phyloP scores from a whole-genome alignment of 768 basidiomycete genomes.

The Boletus rubropictus region DNA sequence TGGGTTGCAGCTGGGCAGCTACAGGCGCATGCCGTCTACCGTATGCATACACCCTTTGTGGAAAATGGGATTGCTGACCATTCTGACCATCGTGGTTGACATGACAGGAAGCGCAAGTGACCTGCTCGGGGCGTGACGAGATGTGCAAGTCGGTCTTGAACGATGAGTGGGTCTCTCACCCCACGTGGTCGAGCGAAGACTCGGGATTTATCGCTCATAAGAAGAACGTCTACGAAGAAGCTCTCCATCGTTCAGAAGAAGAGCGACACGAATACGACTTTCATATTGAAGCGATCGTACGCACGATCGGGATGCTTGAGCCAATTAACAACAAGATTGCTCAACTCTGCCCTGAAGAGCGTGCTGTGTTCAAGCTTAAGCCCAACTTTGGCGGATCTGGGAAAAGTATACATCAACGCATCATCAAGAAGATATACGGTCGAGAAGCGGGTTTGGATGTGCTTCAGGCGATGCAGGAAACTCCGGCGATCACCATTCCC shows the following conservation, averaged over 20 bases:
- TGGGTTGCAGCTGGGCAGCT: conserved; percentile 79
- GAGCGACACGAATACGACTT: conserved; percentile 99
- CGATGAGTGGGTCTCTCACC: conserved; percentile 98
- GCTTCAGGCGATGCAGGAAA: conserved; percentile 86
- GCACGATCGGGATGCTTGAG: conserved; percentile 87
- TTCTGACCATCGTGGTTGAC: background rate
- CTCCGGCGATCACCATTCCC: conserved; percentile 81
- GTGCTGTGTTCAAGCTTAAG: conserved; percentile 77
- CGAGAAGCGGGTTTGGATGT: conserved; percentile 78
- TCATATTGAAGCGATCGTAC: conserved; percentile 91
- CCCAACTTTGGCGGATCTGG: conserved; percentile 77
- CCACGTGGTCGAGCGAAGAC: conserved; percentile 92
- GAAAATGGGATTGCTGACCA: background rate
- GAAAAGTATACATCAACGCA: conserved; percentile 87
- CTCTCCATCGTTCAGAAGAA: conserved; percentile 92
- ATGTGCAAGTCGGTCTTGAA: conserved; percentile 96
- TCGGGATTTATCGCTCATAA: conserved; percentile 85
- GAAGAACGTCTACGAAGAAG: conserved; percentile 96
- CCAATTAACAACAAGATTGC: conserved; percentile 86
- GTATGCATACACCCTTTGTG: conserved; percentile 44
- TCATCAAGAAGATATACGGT: conserved; percentile 97
- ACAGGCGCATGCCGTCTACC: conserved; percentile 71
- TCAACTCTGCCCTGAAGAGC: conserved; percentile 73
- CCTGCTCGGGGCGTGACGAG: conserved; percentile 92
- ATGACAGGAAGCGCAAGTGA: conserved; percentile 72